phyloP scores from a whole-genome alignment of 768 basidiomycete genomes.

The Clathrus columnatus region DNA sequence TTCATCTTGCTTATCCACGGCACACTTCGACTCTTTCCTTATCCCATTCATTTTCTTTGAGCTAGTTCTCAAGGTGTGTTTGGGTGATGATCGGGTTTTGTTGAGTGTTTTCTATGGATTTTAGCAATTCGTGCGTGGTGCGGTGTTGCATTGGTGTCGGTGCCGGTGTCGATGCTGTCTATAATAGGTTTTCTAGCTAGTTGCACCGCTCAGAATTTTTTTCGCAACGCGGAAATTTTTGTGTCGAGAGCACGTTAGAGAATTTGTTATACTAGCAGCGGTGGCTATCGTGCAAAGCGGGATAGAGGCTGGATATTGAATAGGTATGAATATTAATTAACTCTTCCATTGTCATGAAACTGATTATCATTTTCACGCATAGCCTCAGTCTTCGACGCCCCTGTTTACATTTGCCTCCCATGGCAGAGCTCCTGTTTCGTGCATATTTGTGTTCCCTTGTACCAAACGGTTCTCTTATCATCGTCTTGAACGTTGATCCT shows the following conservation, averaged over 20 bases:
- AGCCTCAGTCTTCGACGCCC: not conserved
- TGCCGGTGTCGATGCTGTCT: not conserved
- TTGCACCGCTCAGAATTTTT: not conserved
- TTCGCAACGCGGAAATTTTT: not conserved
- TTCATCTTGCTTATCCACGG: not conserved
- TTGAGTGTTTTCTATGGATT: not conserved
- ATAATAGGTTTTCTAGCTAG: not conserved
- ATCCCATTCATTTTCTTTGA: not conserved
- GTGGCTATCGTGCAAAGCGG: not conserved
- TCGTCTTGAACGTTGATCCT: not conserved
- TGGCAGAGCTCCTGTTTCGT: too few species aligned
- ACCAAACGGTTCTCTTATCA: too few species aligned
- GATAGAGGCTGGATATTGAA: not conserved
- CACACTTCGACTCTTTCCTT: not conserved
- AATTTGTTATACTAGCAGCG: not conserved
- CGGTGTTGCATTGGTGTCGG: not conserved
- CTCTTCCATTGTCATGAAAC: not conserved
- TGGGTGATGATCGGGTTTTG: not conserved
- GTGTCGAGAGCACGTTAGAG: not conserved
- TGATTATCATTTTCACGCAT: not conserved
- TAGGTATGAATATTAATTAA: not conserved
- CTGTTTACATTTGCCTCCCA: too few species aligned
- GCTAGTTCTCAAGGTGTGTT: not conserved
- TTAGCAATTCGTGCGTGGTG: not conserved
- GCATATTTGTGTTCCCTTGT: too few species aligned